Conservation (phyloP, 2,329 filamentous ascomycete genomes). For the Aureobasidium sp. region DNA sequence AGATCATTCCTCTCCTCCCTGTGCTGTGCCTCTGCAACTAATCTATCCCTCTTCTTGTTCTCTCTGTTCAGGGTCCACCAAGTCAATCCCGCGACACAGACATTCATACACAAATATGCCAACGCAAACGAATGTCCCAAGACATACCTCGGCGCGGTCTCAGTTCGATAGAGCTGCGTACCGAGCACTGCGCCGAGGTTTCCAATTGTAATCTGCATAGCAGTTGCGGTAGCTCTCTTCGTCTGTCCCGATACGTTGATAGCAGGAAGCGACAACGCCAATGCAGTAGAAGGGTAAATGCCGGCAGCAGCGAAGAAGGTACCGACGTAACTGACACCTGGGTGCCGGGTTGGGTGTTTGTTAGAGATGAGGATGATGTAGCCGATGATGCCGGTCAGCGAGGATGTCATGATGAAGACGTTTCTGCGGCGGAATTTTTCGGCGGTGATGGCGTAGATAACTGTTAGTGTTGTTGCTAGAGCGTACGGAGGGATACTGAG, state of each 20-base stretch:
- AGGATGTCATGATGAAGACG: slow-evolving; percentile 49
- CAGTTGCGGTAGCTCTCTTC: slow-evolving; percentile 59
- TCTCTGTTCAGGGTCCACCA: slow-evolving; percentile 48
- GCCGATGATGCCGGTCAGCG: slow-evolving; percentile 26
- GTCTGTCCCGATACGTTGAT: slow-evolving; percentile 65
- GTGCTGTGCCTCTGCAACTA: slow-evolving; percentile 14
- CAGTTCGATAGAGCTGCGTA: slow-evolving; percentile 57
- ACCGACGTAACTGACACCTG: slow-evolving; percentile 29
- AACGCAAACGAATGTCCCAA: slow-evolving; percentile 60
- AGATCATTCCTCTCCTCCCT: too few species aligned
- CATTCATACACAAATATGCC: slow-evolving; percentile 53
- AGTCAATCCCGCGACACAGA: slow-evolving; percentile 43
- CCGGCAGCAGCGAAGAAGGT: slow-evolving; percentile 42
- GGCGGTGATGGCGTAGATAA: slow-evolving; percentile 50
- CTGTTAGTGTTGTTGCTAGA: slow-evolving; percentile 45
- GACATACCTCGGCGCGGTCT: slow-evolving; percentile 53
- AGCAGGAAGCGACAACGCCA: slow-evolving; percentile 60
- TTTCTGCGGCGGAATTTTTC: slow-evolving; percentile 51
- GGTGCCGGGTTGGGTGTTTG: slow-evolving; percentile 28
- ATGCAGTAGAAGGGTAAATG: slow-evolving; percentile 56
- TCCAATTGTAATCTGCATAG: slow-evolving; percentile 63
- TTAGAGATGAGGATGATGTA: slow-evolving; percentile 29
- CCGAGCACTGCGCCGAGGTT: slow-evolving; percentile 61
- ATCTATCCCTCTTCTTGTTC: slow-evolving; percentile 44
- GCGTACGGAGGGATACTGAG: slow-evolving; percentile 30